These are phyloP conservation scores for Lactuca saligna DNA, from an alignment of 129 eudicot genomes.

Conservation along the genomic window DNA sequence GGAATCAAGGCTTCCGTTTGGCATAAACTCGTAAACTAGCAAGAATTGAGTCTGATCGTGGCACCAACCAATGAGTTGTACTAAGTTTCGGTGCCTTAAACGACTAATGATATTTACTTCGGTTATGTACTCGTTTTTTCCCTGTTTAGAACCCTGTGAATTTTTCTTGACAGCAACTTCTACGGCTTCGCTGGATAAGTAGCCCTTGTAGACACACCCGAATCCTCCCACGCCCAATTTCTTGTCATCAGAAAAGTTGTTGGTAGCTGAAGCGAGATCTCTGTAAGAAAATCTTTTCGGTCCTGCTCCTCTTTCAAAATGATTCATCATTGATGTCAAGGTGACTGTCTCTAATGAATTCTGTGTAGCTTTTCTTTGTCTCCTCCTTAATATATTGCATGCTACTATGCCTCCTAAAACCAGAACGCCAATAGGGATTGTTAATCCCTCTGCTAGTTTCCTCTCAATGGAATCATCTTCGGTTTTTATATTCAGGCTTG, in stretches of 20 bases:
- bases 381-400: conserved; percentile 17
- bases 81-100: conserved; percentile 59
- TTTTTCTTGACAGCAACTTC: conserved; percentile 60
- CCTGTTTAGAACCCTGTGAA: conserved; percentile 60
- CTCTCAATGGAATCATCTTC: conserved; percentile 21
- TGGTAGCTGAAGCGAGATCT: conserved; percentile 46
- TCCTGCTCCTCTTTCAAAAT: conserved; percentile 53
- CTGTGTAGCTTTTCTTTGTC: neutral
- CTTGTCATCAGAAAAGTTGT: conserved; percentile 40
- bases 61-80: conserved; percentile 69
- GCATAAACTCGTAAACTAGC: conserved; percentile 65
- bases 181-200: conserved; percentile 28
- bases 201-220: conserved; percentile 59
- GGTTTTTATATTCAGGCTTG: conserved; percentile 18
- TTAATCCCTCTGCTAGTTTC: conserved; percentile 28
- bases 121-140: conserved; percentile 52
- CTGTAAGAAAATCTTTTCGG: conserved; percentile 47
- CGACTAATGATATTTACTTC: conserved; percentile 61
- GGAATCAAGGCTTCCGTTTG: conserved; percentile 60
- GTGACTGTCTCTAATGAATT: conserved; percentile 15
- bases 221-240: conserved; percentile 67
- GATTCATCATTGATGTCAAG: conserved; percentile 40
- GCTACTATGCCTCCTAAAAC: conserved; percentile 5
- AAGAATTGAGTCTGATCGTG: conserved; percentile 55
- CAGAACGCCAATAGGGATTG: conserved; percentile 22